Evolutionary conservation across 768 basidiomycete genomes (phyloP).

Genomic region (Psilocybe cubensis): DNA sequence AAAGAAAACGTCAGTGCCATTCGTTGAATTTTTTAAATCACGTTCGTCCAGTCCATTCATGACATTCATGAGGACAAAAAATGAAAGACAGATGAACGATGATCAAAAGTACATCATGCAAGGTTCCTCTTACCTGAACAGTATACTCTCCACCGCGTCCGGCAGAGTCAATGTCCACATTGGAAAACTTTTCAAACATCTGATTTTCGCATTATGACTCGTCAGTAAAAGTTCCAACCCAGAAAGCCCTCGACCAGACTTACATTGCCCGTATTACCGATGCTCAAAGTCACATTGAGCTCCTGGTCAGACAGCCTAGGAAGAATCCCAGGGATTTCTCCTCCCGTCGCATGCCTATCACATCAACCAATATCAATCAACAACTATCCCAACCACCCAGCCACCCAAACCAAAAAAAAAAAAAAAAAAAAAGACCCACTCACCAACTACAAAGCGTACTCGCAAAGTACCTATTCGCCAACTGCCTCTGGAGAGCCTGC

Average conservation of each 20-base stretch:
- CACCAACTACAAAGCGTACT: constrained; percentile 91
- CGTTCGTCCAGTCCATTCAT: neutral
- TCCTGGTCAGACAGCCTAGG: constrained; percentile 70
- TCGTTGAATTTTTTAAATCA: neutral
- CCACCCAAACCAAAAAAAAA: neutral
- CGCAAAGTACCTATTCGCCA: constrained; percentile 85
- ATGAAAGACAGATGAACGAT: neutral
- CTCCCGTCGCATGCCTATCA: constrained; percentile 83
- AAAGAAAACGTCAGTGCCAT: neutral
- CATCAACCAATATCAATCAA: constrained; percentile 3
- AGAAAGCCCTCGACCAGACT: constrained; percentile 27
- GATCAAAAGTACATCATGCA: too few species aligned
- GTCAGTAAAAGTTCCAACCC: neutral
- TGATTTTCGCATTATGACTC: constrained; percentile 28
- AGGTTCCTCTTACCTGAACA: constrained; percentile 63
- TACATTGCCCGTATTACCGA: constrained; percentile 75
- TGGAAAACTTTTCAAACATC: constrained; percentile 93
- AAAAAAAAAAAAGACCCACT: constrained; percentile 21
- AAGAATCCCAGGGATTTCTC: constrained; percentile 72
- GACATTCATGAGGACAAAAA: too few species aligned
- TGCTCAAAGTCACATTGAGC: constrained; percentile 69
- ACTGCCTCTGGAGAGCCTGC: constrained; percentile 61
- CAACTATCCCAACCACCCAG: neutral
- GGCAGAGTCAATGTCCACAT: constrained; percentile 74
- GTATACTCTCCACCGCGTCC: constrained; percentile 88